Base-by-base conservation (phyloP, 495 filamentous ascomycete genomes). In the Penicillium angulare region DNA sequence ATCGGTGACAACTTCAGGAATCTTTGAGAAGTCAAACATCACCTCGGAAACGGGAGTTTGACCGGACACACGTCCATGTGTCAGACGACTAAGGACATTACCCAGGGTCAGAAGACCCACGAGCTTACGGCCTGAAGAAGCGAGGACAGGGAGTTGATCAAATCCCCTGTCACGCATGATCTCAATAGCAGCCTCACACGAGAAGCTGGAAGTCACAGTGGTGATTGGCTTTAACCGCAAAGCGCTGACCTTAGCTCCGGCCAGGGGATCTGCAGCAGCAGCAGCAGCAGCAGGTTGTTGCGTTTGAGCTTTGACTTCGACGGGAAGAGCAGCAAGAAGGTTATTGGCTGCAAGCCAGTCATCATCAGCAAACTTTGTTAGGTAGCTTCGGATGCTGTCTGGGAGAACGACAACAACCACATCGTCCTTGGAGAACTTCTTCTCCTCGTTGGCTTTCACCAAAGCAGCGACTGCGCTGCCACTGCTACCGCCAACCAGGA, bases 291-390 rank as follows among this genome's bases (percentile, higher is more conserved):
- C 21, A 7, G 45, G 15, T 43, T 58, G 52, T 38, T 75, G 74
- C 35, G 73, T 77, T 5, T 74, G 74, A 35, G 73, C 76, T 5
- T 74, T 57, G 1, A 8, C 33, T 17, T 77, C 67, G 5, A 78
- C 65, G 20, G 81, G 77, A 8, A 79, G 72, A 7, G 82, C 69
- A 1, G 86, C 78, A 12, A 96, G 79, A 32, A 97, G 89, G 60
- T 90, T 85, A 65, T 97, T 97, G 39, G 92, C 92, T 42, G 89
- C 90, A 41, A 97, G 85, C 95, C 95, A 97, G 69, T 96, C 90
- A 63, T 98, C 93, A 62, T 98, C 95, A 54, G 91, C 88, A 63
- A 98, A 98, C 80, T 99, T 99, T 71, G 86, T 91, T n/a, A 99
- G 83, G 65, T 99, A 99, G 65, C 89, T 95, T 57, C 93, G 81